Evolutionary conservation across 2,329 filamentous ascomycete genomes (phyloP), one percentile per base, ranked within the genome.

Genomic region (Cordyceps tenuipes): DNA sequence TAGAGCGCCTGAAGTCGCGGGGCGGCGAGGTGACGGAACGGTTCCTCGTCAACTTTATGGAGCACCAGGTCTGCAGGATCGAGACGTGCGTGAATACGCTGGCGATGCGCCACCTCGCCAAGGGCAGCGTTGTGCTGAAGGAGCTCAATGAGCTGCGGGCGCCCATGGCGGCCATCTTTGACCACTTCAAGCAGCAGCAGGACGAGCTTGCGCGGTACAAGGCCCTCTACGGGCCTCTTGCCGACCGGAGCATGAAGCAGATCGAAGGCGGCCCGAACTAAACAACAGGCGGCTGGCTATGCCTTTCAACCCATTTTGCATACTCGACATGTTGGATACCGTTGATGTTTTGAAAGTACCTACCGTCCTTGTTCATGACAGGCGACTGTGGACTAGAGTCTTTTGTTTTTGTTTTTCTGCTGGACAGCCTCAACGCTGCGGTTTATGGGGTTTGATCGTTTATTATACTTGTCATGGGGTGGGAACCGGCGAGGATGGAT

Each of bases 41-140:
- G 57, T 93, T 96, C 73, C 77, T 97, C 73, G 76, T 96, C 60
- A 91, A 90, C 68, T 91, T 99, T 68, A 82, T 97, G 72, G 92
- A 96, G 71, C 92, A 97, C 71, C 91, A 97, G 80, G 89, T 99
- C 66, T 92, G 89, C 71, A 85, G 94, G 68, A 95, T 99, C 71
- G 94, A 99, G 91, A 87, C 90, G 56, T 94, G 90, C 69, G 82
- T 92, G 66, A 89, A 88, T 36, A 91, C 90, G 0, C 81, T 97
- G 55, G 79, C 85, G 13, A 78, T 96, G 67, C 87, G 93, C 53
- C 88, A 96, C 72, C 82, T 95, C 72, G 83, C 90, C 65, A 81
- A 82, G 39, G 90, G 91, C 13, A 83, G 87, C 66, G 82, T 79
- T 46, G 72, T 73, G 1, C 80, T 90, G 53, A 75, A 79, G 49